Evolutionary conservation across 108 stramenopile genomes (phyloP).

Genomic region (Cyclotella cryptica): DNA sequence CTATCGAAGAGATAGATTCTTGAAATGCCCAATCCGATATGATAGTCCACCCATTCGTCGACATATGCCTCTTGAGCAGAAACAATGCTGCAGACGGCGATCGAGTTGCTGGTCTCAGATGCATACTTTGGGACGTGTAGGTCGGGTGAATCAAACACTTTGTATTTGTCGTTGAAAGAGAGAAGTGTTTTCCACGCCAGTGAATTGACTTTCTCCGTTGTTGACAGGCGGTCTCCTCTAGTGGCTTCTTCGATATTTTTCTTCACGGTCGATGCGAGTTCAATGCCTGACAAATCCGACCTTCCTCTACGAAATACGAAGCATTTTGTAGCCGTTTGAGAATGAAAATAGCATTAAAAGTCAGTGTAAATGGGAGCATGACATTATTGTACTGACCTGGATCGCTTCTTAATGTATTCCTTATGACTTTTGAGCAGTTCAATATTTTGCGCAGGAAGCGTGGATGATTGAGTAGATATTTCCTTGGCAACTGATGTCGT

Average conservation of each 20-base stretch:
- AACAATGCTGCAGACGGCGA: conserved; percentile 5
- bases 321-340: background rate
- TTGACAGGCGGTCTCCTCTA: background rate
- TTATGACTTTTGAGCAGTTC: background rate
- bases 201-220: background rate
- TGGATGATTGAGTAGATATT: background rate
- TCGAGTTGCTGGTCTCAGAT: background rate
- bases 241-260: background rate
- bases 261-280: background rate
- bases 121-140: background rate
- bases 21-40: background rate
- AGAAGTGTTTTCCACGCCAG: conserved; percentile 5
- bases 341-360: background rate
- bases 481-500: background rate
- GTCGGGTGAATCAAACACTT: conserved; percentile 1
- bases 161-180: conserved; percentile 6
- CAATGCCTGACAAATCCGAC: conserved; percentile 20
- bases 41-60: conserved; percentile 23
- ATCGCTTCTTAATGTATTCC: conserved; percentile 10
- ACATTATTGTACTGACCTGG: background rate
- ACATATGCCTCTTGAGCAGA: conserved; percentile 9
- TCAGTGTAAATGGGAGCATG: background rate
- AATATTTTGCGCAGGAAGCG: background rate
- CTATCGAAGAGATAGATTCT: conserved; percentile 17
- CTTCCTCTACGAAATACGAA: background rate